Conservation (phyloP, 1,284 basidiomycete genomes). For the Leccinum pachyderme region DNA sequence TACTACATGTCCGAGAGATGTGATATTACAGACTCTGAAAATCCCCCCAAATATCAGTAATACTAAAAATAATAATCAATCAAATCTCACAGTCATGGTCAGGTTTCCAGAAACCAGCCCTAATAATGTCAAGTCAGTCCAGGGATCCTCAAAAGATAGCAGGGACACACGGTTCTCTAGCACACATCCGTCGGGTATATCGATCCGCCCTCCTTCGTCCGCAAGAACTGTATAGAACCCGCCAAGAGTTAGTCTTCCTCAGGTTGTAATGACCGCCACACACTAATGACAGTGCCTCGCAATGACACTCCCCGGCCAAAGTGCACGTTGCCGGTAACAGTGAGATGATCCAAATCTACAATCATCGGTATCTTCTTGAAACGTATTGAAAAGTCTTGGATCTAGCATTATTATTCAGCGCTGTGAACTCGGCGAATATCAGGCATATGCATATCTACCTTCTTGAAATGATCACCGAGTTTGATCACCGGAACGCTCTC, state of each 20-base stretch:
- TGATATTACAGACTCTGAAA: constrained; percentile 95
- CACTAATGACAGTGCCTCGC: constrained; percentile 75
- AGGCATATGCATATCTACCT: constrained; percentile 46
- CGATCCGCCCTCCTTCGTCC: constrained; percentile 90
- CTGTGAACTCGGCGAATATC: neutral
- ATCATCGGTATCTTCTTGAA: constrained; percentile 96
- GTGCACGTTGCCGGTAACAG: constrained; percentile 92
- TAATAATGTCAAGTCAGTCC: constrained; percentile 19
- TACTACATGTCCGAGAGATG: constrained; percentile 1
- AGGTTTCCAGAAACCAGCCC: constrained; percentile 61
- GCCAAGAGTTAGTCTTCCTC: neutral
- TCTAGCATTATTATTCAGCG: constrained; percentile 40
- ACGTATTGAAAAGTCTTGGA: constrained; percentile 92
- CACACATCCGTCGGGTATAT: constrained; percentile 92
- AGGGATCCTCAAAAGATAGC: neutral
- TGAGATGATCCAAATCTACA: constrained; percentile 91
- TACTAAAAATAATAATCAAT: neutral
- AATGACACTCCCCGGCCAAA: constrained; percentile 91
- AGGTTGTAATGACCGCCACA: neutral
- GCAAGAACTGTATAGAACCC: constrained; percentile 53
- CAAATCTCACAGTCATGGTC: constrained; percentile 55
- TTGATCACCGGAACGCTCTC: constrained; percentile 95
- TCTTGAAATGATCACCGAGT: constrained; percentile 88
- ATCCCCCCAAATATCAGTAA: constrained; percentile 47
- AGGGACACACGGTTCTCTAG: constrained; percentile 79